Base-by-base conservation (phyloP, 2,329 filamentous ascomycete genomes). In the Neonectria punicea region DNA sequence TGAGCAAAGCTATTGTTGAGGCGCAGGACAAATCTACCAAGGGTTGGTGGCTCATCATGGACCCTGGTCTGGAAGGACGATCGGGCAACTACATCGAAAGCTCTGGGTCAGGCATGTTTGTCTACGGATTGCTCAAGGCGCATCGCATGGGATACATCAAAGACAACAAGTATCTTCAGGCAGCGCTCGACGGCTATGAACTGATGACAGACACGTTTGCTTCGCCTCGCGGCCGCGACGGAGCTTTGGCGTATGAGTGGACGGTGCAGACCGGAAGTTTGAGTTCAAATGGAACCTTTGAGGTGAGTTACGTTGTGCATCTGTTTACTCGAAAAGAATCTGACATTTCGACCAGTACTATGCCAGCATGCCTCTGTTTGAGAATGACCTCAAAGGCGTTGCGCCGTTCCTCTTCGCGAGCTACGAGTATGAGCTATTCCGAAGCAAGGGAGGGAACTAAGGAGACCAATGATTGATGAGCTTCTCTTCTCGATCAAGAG, bases 41-140 rank as follows among this genome's bases (percentile, higher is more conserved):
- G 55, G 68, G 68, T 60, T 89, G 86, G 85, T 88, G 84, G 84
- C 75, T 87, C 49, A 80, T 88, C 34, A 86, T 89, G 83, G 83
- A 84, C 47, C 80, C 82, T 0, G 80, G 78, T 0, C 68, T 75
- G 32, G 59, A 80, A 39, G 67, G 67, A 63, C 55, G 51, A 59
- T 67, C 32, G 47, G 85, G 85, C 1, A 89, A 90, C 71, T 89
- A 85, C 70, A 85, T 89, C 53, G 86, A 89, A 74, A 85, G 83
- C 22, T 86, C 85, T 44, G 87, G 81, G 1, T 84, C 84, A 1
- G 85, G 85, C 2, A 87, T 89, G 84, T 88, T 87, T 66, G 80
- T 81, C 0, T 86, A 84, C 63, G 81, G 83, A 0, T 70, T 87
- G 55, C 71, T 87, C 13, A 84, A 80, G 65, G 85, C 68, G 1